These are phyloP conservation scores for Boletus edulis DNA, from an alignment of 768 basidiomycete genomes.

Conservation along the genomic window DNA sequence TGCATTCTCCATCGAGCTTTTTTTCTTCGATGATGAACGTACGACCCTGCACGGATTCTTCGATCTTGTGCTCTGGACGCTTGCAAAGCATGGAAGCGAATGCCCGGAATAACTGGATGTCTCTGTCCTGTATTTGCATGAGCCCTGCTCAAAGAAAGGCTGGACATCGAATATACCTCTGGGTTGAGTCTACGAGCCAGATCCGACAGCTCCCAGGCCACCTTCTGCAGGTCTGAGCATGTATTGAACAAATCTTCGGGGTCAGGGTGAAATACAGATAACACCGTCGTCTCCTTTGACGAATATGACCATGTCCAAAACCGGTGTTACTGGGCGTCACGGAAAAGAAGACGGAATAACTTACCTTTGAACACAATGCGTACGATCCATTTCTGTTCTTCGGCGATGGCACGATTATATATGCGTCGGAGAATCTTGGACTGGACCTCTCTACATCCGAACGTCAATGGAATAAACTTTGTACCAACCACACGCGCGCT, in stretches of 20 bases:
- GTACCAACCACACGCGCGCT: constrained; percentile 42
- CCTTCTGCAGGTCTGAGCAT: constrained; percentile 93
- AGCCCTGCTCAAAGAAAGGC: neutral
- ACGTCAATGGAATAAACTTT: constrained; percentile 4
- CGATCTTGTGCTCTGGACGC: constrained; percentile 76
- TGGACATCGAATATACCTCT: constrained; percentile 37
- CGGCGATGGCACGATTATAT: constrained; percentile 75
- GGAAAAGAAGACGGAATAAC: neutral
- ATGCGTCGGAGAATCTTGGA: constrained; percentile 73
- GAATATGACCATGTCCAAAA: constrained; percentile 82
- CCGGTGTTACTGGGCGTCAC: neutral
- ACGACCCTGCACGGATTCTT: constrained; percentile 73
- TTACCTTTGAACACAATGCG: constrained; percentile 92
- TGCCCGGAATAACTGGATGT: constrained; percentile 75
- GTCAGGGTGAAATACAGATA: constrained; percentile 90
- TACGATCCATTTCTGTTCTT: constrained; percentile 95
- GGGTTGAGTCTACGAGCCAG: constrained; percentile 62
- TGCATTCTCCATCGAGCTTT: constrained; percentile 93
- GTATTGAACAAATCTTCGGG: constrained; percentile 94
- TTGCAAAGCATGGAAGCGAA: constrained; percentile 97
- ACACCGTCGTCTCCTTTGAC: constrained; percentile 93
- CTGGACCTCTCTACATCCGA: constrained; percentile 59
- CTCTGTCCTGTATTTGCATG: constrained; percentile 63
- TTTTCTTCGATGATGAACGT: constrained; percentile 96
- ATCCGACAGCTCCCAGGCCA: constrained; percentile 87